A percentile compares a stretch with the other conserved stretches of the same genome.
Conservation (phyloP, 2,329 filamentous ascomycete genomes). For the Trichophaea hybrida region DNA sequence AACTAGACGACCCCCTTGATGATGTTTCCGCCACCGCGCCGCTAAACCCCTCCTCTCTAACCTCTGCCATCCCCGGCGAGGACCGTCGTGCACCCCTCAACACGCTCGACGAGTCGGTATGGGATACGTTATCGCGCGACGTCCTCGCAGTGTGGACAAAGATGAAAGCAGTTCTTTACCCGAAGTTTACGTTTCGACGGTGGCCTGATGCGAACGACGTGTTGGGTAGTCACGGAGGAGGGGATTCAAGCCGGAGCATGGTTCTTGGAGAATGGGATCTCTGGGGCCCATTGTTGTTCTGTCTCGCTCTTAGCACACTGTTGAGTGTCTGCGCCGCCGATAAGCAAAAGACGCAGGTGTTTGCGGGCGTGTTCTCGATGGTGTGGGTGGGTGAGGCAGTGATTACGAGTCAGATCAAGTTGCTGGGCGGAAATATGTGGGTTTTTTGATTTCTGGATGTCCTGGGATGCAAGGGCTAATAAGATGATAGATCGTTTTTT, state of each 20-base stretch:
- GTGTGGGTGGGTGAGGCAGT: constrained; percentile 95
- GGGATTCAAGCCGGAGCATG: neutral
- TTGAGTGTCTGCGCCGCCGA: constrained; percentile 66
- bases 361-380: constrained; percentile 90
- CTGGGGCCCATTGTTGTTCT: constrained; percentile 94
- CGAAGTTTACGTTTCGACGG: constrained; percentile 71
- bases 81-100: constrained; percentile 79
- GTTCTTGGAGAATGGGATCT: constrained; percentile 73
- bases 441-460: constrained; percentile 32
- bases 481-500: constrained; percentile 64
- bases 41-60: constrained; percentile 68
- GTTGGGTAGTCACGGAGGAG: constrained; percentile 28
- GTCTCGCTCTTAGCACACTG: constrained; percentile 71
- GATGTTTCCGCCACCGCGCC: constrained; percentile 40
- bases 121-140: constrained; percentile 90
- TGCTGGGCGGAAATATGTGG: constrained; percentile 92
- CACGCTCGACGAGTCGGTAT: constrained; percentile 93
- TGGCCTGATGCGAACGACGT: constrained; percentile 56
- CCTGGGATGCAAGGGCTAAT: neutral
- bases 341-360: constrained; percentile 75
- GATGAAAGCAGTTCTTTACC: constrained; percentile 92
- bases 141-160: constrained; percentile 91
- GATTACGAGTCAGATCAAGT: constrained; percentile 94
- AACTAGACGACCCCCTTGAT: constrained; percentile 76
- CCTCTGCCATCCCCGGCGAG: constrained; percentile 78